phyloP scores from a whole-genome alignment of 2,329 filamentous ascomycete genomes.

The Pseudomassariella vexata region DNA sequence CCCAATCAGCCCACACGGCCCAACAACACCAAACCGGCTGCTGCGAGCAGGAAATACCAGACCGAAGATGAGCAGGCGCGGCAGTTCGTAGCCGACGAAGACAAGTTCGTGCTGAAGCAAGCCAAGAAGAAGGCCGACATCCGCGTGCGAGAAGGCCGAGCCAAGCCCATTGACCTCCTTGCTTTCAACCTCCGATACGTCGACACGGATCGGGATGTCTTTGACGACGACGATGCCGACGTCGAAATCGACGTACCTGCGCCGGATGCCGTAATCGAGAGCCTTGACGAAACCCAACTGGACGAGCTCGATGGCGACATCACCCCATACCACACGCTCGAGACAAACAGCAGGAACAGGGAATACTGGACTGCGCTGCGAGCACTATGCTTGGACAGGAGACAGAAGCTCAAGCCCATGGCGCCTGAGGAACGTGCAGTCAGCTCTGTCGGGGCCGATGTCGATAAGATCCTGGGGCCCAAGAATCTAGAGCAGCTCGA shows the following conservation, averaged over 20 bases:
- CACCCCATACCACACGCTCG: conserved; percentile 69
- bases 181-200: conserved; percentile 86
- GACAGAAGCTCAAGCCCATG: conserved; percentile 57
- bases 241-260: conserved; percentile 68
- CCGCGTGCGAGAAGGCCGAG: conserved; percentile 82
- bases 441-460: conserved; percentile 76
- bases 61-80: conserved; percentile 73
- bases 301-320: conserved; percentile 79
- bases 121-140: conserved; percentile 98
- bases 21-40: conserved; percentile 20
- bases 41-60: conserved; percentile 46
- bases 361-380: conserved; percentile 93
- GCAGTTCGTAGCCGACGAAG: conserved; percentile 88
- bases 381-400: conserved; percentile 72
- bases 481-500: conserved; percentile 87
- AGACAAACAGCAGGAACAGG: conserved; percentile 69
- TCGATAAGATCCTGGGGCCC: conserved; percentile 78
- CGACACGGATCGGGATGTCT: conserved; percentile 75
- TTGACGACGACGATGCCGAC: conserved; percentile 79
- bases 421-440: conserved; percentile 67
- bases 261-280: conserved; percentile 75
- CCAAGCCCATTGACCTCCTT: conserved; percentile 88
- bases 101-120: conserved; percentile 92
- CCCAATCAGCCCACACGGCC: conserved; percentile 27
- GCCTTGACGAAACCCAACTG: conserved; percentile 61